These are phyloP conservation scores for Flaveria sonorensis DNA, from an alignment of 129 eudicot genomes.

Conservation along the genomic window DNA sequence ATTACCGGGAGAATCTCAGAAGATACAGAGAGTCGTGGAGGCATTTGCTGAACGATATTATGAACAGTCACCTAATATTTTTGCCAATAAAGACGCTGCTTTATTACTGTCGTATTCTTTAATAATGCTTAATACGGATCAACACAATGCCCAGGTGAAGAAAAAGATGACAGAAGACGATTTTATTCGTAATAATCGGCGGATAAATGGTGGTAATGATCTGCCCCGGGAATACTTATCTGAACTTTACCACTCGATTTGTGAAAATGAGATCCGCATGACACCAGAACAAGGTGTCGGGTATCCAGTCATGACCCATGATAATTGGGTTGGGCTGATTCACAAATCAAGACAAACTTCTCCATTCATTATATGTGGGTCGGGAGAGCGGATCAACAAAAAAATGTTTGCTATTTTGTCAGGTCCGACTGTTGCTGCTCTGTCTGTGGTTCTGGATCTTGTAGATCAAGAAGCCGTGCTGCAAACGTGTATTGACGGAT, in stretches of 20 bases:
- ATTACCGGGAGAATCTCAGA: conserved; percentile 91
- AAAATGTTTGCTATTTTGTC: conserved; percentile 76
- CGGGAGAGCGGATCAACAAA: conserved; percentile 54
- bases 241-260: conserved; percentile 64
- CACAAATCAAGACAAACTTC: conserved; percentile 62
- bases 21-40: conserved; percentile 85
- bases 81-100: conserved; percentile 77
- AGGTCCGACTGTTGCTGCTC: conserved; percentile 84
- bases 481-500: conserved; percentile 71
- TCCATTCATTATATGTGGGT: conserved; percentile 53
- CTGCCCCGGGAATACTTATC: conserved; percentile 71
- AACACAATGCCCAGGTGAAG: conserved; percentile 81
- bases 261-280: conserved; percentile 70
- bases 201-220: conserved; percentile 72
- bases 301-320: conserved; percentile 49
- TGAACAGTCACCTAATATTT: conserved; percentile 62
- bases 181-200: conserved; percentile 74
- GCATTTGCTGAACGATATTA: conserved; percentile 77
- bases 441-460: conserved; percentile 74
- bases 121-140: conserved; percentile 87
- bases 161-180: conserved; percentile 88
- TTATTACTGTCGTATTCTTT: conserved; percentile 67
- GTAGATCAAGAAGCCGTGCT: conserved; percentile 71
- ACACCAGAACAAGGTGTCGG: conserved; percentile 63
- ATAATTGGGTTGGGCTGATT: conserved; percentile 73